A percentile compares a stretch with the other conserved stretches of the same genome.
These are phyloP conservation scores for Trichoderma pleuroti DNA, from an alignment of 2,329 filamentous ascomycete genomes.

Conservation along the genomic window DNA sequence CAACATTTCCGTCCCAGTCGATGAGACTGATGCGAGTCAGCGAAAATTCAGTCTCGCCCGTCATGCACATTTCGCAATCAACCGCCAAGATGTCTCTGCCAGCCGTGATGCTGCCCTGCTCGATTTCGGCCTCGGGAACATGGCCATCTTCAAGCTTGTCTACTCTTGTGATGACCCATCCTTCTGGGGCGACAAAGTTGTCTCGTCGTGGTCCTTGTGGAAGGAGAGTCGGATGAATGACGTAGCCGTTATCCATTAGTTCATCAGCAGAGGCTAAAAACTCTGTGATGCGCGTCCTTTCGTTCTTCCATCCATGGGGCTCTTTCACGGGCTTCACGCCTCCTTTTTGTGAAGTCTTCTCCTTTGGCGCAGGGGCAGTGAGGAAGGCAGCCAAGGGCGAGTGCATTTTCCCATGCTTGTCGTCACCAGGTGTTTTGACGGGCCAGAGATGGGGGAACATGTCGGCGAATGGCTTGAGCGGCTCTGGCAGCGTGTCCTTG, in stretches of 20 bases:
- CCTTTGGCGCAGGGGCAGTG: constrained; percentile 67
- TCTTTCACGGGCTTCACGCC: constrained; percentile 59
- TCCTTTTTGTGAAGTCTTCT: constrained; percentile 55
- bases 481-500: constrained; percentile 48
- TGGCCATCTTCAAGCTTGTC: constrained; percentile 62
- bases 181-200: constrained; percentile 55
- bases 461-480: constrained; percentile 65
- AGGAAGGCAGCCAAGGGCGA: constrained; percentile 86
- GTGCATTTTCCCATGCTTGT: constrained; percentile 73
- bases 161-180: constrained; percentile 81
- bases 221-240: constrained; percentile 76
- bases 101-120: constrained; percentile 78
- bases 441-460: constrained; percentile 91
- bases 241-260: constrained; percentile 77
- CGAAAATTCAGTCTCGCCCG: constrained; percentile 72
- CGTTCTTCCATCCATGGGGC: constrained; percentile 65
- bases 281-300: constrained; percentile 76
- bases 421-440: constrained; percentile 80
- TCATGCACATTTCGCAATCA: constrained; percentile 98
- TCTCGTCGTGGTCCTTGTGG: constrained; percentile 52
- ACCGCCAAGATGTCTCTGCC: constrained; percentile 76
- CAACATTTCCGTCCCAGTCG: constrained; percentile 75
- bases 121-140: constrained; percentile 65
- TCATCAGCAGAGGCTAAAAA: constrained; percentile 72
- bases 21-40: constrained; percentile 87